Conservation (phyloP, 192 early-diverging fungal species). For the Funneliformis mosseae region DNA sequence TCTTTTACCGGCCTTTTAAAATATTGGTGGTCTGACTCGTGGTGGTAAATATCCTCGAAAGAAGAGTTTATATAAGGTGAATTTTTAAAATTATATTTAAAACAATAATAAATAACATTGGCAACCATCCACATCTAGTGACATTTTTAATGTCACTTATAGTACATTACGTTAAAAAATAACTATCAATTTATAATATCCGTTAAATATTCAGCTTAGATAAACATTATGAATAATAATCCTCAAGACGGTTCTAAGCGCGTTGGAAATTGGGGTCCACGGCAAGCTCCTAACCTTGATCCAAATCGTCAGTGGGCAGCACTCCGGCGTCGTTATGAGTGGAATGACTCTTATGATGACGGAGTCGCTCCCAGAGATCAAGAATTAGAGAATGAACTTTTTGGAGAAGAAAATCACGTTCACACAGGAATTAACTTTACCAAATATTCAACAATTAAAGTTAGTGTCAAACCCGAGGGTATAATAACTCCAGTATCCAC, state of each 20-base stretch:
- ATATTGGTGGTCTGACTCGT: too few species aligned
- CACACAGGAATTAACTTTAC: conserved; percentile 78
- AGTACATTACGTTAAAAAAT: too few species aligned
- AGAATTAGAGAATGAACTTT: conserved; percentile 65
- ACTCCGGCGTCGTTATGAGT: conserved; percentile 51
- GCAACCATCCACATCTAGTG: too few species aligned
- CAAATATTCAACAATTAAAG: conserved; percentile 74
- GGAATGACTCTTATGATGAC: conserved; percentile 54
- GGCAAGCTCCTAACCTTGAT: conserved; percentile 35
- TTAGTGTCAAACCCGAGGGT: conserved; percentile 60
- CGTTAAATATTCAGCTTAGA: too few species aligned
- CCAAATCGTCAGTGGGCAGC: conserved; percentile 48
- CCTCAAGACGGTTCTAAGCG: background rate
- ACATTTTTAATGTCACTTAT: too few species aligned
- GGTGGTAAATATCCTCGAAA: too few species aligned
- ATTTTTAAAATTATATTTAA: too few species aligned
- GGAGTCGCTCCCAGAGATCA: conserved; percentile 63
- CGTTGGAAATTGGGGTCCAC: conserved; percentile 35
- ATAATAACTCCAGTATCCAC: conserved; percentile 50
- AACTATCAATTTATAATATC: too few species aligned
- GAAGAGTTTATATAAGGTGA: too few species aligned
- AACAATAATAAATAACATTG: too few species aligned
- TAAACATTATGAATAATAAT: too few species aligned
- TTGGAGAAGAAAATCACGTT: conserved; percentile 57
- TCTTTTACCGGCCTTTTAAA: too few species aligned